Evolutionary conservation across 192 early-diverging fungal genomes (phyloP), one percentile per base, ranked within the genome.

Genomic region (Gonapodya sp.): DNA sequence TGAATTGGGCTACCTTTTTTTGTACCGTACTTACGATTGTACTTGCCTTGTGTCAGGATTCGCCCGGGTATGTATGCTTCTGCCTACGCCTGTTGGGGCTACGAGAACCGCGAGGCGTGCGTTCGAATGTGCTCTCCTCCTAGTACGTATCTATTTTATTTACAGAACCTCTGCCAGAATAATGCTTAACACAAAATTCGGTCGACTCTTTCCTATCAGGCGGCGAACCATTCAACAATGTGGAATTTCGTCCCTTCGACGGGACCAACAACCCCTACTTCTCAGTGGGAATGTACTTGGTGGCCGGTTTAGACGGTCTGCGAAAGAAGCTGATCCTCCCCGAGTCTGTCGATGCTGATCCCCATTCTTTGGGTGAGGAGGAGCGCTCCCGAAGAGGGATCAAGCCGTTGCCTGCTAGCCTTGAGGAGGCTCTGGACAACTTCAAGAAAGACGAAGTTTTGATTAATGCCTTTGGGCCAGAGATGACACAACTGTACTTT

Each of bases 101-200:
- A 77, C 75, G 75, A 77, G 75, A 77, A 77, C 75, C 75, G 75
- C 2, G 75, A 77, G 31, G 75, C 34, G 8, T 77, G 75, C 31
- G 8, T 77, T 34, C 75, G 75, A 16, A 34, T 77, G 75, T 16
- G 18, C 2, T 64, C 46, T 8, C 46, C 46, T 64, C 46, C 75
- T 18, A 2, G 75, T 77, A 34, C 75, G 34, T 77, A 34, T 77
- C 8, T 2, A 34, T 18, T 34, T 2, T 2, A 16, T 14, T 34
- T 34, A 32, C 30, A 2, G 75, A 16, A 18, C 64, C 64, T 34
- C 30, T 77, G 8, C 75, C 34, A 2, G 30, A 77, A 77, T 77
- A 34, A 14, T 77, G 34, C 34, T 16, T 16, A 30, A 30, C 16
- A 72, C 16, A 72, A 16, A 72, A 72, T 30, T 30, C 16, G 16